These are phyloP conservation scores for Trypanosoma mega DNA, from an alignment of 208 protist species.

Conservation along the genomic window DNA sequence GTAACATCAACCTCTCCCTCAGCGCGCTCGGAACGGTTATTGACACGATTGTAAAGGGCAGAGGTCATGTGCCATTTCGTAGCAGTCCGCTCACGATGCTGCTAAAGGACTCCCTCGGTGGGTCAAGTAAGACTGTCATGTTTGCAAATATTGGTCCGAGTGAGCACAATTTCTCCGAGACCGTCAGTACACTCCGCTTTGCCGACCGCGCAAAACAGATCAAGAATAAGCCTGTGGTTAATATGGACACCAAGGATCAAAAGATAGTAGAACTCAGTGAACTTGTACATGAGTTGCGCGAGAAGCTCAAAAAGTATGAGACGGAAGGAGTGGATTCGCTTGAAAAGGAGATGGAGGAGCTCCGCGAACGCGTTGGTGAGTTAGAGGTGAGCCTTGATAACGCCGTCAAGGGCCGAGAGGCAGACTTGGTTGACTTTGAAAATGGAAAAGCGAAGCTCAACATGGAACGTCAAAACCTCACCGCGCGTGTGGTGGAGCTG, in stretches of 20 bases:
- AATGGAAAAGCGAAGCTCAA: constrained; percentile 41
- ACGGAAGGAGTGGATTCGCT: constrained; percentile 58
- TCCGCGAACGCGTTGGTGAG: constrained; percentile 67
- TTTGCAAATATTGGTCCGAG: constrained; percentile 90
- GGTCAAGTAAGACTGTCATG: constrained; percentile 90
- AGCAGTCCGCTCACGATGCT: constrained; percentile 87
- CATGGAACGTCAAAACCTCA: constrained; percentile 44
- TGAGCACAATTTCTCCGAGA: constrained; percentile 87
- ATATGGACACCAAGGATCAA: constrained; percentile 90
- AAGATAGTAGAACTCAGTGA: constrained; percentile 81
- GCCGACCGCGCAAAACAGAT: constrained; percentile 91
- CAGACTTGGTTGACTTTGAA: constrained; percentile 74
- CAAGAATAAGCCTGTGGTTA: constrained; percentile 91
- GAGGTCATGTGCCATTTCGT: constrained; percentile 82
- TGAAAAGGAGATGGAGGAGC: constrained; percentile 61
- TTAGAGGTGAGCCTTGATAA: constrained; percentile 78
- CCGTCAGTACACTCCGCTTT: constrained; percentile 87
- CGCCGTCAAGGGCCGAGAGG: constrained; percentile 61
- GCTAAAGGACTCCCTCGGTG: constrained; percentile 90
- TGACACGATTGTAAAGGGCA: constrained; percentile 89
- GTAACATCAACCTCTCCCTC: constrained; percentile 93
- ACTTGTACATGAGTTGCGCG: constrained; percentile 68
- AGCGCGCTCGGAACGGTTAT: constrained; percentile 90
- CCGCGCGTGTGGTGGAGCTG: constrained; percentile 32
- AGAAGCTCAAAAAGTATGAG: constrained; percentile 82